phyloP scores from a whole-genome alignment of 345 rosid species.

The Citrus maxima region DNA sequence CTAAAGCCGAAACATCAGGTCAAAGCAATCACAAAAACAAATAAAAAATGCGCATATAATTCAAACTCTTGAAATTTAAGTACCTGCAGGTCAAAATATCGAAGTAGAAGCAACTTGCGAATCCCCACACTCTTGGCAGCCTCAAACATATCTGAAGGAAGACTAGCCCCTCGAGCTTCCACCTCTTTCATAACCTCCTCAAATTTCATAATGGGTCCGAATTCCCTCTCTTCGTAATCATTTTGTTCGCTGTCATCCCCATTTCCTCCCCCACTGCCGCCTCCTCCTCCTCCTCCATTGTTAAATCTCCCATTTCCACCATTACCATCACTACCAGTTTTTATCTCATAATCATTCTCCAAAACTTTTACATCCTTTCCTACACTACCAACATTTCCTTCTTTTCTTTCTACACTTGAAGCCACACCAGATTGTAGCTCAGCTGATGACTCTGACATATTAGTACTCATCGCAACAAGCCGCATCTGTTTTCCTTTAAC shows the following conservation, averaged over 20 bases:
- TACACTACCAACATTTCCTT: conserved; percentile 11
- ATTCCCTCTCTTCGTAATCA: conserved; percentile 63
- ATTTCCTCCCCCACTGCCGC: conserved; percentile 29
- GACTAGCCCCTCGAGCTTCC: conserved; percentile 62
- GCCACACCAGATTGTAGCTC: conserved; percentile 33
- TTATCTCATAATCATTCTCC: conserved; percentile 18
- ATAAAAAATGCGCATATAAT: neutral
- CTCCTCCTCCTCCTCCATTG: conserved; percentile 41
- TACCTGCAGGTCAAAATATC: conserved; percentile 81
- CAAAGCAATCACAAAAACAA: neutral
- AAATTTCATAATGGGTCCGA: conserved; percentile 72
- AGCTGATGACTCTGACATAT: conserved; percentile 33
- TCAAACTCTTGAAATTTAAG: neutral
- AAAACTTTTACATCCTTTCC: conserved; percentile 24
- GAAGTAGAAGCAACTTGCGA: conserved; percentile 57
- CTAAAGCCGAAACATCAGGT: conserved; percentile 32
- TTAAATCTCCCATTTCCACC: conserved; percentile 40
- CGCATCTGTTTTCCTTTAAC: conserved; percentile 33
- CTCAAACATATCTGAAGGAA: conserved; percentile 79
- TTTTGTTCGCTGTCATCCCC: conserved; percentile 36
- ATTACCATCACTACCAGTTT: conserved; percentile 22
- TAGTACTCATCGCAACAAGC: conserved; percentile 28
- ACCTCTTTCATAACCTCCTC: conserved; percentile 75
- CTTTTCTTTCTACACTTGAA: conserved; percentile 10
- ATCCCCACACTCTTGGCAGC: conserved; percentile 75